These are phyloP conservation scores for Leccinum longicurvipes DNA, from an alignment of 768 basidiomycete species.

Conservation along the genomic window DNA sequence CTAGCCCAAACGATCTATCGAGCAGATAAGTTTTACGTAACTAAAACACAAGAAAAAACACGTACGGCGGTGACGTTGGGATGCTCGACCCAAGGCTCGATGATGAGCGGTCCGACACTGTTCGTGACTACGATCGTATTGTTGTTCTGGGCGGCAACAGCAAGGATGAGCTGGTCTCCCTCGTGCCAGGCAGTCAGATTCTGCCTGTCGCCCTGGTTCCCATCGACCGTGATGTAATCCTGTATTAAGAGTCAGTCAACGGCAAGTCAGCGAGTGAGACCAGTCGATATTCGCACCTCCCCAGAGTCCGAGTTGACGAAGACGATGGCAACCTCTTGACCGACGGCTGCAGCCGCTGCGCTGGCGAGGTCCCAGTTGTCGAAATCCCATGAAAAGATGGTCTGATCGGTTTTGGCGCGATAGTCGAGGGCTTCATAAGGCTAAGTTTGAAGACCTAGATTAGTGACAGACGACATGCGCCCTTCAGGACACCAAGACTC, in stretches of 20 bases:
- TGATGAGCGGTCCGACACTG: conserved; percentile 66
- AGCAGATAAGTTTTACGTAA: conserved; percentile 9
- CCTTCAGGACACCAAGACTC: conserved; percentile 19
- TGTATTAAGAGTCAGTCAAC: conserved; percentile 17
- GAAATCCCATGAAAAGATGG: conserved; percentile 63
- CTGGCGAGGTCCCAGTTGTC: conserved; percentile 61
- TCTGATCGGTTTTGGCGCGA: conserved; percentile 64
- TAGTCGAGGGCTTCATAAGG: conserved; percentile 80
- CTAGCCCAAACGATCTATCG: conserved; percentile 46
- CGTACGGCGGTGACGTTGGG: conserved; percentile 70
- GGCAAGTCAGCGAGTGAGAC: too few species aligned
- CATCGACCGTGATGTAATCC: conserved; percentile 56
- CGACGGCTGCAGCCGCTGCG: conserved; percentile 46
- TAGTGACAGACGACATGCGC: background rate
- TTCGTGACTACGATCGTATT: conserved; percentile 83
- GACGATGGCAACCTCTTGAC: conserved; percentile 67
- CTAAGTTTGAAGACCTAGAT: conserved; percentile 25
- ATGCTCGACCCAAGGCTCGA: conserved; percentile 72
- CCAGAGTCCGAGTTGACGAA: conserved; percentile 84
- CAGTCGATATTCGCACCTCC: conserved; percentile 41
- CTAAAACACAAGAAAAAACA: conserved; percentile 23
- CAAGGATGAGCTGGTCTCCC: conserved; percentile 40
- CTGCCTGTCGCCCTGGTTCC: conserved; percentile 40
- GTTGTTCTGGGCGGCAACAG: conserved; percentile 62
- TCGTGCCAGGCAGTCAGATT: conserved; percentile 40